A percentile compares a stretch with the other conserved stretches of the same genome.
phyloP scores from a whole-genome alignment of 2,329 filamentous ascomycete species.

The Monosporascus sp. region DNA sequence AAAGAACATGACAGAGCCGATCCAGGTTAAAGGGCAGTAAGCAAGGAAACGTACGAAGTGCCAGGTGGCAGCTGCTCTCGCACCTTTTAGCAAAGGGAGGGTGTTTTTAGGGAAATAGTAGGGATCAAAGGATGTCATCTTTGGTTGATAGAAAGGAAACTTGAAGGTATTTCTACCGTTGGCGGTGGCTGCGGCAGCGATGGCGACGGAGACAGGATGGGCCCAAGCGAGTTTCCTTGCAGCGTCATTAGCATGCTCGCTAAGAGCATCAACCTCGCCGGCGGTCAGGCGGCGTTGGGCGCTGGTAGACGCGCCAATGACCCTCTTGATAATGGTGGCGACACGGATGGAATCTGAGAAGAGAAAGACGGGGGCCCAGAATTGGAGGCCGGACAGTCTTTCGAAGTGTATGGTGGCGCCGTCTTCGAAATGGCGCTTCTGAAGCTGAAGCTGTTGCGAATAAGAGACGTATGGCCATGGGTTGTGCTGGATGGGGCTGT shows the following conservation, averaged over 20 bases:
- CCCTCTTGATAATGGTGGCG: slow-evolving; percentile 3
- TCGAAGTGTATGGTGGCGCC: slow-evolving; percentile 25
- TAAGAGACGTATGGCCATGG: slow-evolving; percentile 19
- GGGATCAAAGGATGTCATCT: slow-evolving; percentile 25
- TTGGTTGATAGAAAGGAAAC: slow-evolving; percentile 37
- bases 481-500: slow-evolving; percentile 3
- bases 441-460: slow-evolving; percentile 10
- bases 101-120: slow-evolving; percentile 22
- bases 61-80: slow-evolving; percentile 27
- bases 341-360: not conserved
- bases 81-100: slow-evolving; percentile 20
- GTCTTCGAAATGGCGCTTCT: slow-evolving; percentile 17
- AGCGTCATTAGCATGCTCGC: slow-evolving; percentile 17
- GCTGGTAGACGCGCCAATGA: slow-evolving; percentile 1
- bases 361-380: slow-evolving; percentile 6
- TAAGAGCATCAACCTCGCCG: slow-evolving; percentile 21
- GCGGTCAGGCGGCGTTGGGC: slow-evolving; percentile 19
- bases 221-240: slow-evolving; percentile 27
- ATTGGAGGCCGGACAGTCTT: slow-evolving; percentile 9
- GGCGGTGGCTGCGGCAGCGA: slow-evolving; percentile 22
- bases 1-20: slow-evolving; percentile 25
- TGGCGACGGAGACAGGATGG: slow-evolving; percentile 16
- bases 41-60: slow-evolving; percentile 29
- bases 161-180: slow-evolving; percentile 28
- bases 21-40: slow-evolving; percentile 24